Evolutionary conservation across 2,329 filamentous ascomycete species (phyloP), one percentile per base, ranked within the genome.

Genomic region (Zelopaecilomyces penicillatus): DNA sequence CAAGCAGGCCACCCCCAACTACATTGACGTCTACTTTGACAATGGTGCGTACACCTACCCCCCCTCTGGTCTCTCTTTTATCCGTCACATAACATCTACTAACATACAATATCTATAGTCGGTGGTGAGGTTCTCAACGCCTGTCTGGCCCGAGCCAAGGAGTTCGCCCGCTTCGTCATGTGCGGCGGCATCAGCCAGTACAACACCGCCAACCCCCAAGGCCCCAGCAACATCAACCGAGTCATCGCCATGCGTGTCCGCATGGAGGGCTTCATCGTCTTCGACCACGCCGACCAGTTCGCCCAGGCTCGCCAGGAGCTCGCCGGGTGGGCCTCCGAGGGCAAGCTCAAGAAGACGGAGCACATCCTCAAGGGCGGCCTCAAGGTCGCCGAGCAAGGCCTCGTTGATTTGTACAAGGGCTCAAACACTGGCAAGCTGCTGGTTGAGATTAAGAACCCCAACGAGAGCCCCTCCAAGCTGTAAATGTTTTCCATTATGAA

Each of bases 201-300:
- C 63, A 87, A 87, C 62, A 59, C 67, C 6, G 60, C 69, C 19
- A 70, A 70, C 34, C 71, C 73, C 37, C 63, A 74, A 46, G 81
- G 82, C 1, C 76, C 76, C 40, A 75, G 69, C 54, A 74, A 78
- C 57, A 72, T 76, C 55, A 60, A 64, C 41, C 73, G 71, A 62
- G 66, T 76, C 43, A 65, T 76, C 37, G 60, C 65, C 5, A 77
- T 77, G 70, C 65, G 77, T 48, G 74, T 80, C 57, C 73, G 66
- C 43, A 78, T 86, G 70, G 73, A 83, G 65, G 83, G 83, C 1
- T 89, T 90, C 64, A 82, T 89, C 50, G 75, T 87, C 40, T 76
- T 85, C 44, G 85, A 89, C 60, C 86, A 74, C 56, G 64, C 61
- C 4, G 66, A 74, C 42, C 70, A 82, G 55, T 85, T 75, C 58